Percentiles rank a stretch among this genome's conserved stretches.
Evolutionary conservation across 2,329 filamentous ascomycete genomes (phyloP).

Genomic region (Tolypocladium tropicale): DNA sequence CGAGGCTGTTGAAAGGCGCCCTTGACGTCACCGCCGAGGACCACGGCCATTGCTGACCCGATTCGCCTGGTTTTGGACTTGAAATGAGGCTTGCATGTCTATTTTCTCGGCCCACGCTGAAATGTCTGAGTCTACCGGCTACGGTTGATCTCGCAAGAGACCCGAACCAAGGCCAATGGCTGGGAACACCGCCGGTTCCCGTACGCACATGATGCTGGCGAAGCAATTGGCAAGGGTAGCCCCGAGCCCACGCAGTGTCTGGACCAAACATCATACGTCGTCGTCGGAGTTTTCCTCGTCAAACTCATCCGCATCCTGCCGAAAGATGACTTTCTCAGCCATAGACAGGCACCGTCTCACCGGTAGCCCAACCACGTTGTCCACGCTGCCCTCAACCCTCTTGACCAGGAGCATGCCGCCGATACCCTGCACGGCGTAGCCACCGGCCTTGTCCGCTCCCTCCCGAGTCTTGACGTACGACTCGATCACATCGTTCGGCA

Average conservation of each 20-base stretch:
- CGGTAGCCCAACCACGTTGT: constrained; percentile 91
- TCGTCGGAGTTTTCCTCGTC: constrained; percentile 35
- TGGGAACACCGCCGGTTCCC: neutral
- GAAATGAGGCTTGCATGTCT: neutral
- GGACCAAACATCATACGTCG: constrained; percentile 7
- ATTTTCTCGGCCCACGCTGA: neutral
- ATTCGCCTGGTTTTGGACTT: neutral
- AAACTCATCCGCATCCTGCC: constrained; percentile 55
- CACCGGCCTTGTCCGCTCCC: constrained; percentile 91
- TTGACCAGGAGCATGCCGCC: constrained; percentile 82
- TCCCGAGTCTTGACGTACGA: constrained; percentile 75
- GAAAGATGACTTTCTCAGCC: constrained; percentile 80
- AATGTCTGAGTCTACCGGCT: neutral
- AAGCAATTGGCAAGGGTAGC: neutral
- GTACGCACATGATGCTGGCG: neutral
- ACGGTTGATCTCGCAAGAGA: neutral
- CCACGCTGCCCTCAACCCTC: constrained; percentile 77
- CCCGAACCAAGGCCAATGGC: neutral
- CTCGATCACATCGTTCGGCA: constrained; percentile 71
- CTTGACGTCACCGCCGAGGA: neutral
- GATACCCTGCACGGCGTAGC: constrained; percentile 86
- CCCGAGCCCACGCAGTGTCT: neutral
- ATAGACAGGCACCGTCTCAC: constrained; percentile 66
- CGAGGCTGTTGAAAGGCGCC: neutral
- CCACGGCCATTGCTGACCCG: neutral